Percentiles rank a stretch among this genome's conserved stretches.
Evolutionary conservation across 2,329 filamentous ascomycete species (phyloP).

Genomic region (Stagonosporopsis vannaccii): DNA sequence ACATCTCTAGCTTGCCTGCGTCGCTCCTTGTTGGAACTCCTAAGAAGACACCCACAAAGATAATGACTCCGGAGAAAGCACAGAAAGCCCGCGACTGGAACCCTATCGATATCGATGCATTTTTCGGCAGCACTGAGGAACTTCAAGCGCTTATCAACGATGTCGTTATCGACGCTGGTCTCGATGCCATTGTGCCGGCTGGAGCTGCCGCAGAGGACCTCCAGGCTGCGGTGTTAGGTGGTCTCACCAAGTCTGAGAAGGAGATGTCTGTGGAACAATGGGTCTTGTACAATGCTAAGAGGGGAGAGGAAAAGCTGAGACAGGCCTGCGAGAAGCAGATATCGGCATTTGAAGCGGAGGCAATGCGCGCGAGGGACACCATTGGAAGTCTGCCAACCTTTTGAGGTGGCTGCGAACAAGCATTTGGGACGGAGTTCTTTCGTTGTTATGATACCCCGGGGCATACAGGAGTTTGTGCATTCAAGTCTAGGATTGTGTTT

Average conservation of each 20-base stretch:
- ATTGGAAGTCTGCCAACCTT: constrained; percentile 64
- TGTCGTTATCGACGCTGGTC: constrained; percentile 39
- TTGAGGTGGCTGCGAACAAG: constrained; percentile 14
- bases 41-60: constrained; percentile 36
- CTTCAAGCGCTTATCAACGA: constrained; percentile 33
- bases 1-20: constrained; percentile 29
- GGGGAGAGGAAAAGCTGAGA: constrained; percentile 80
- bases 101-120: constrained; percentile 75
- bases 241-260: constrained; percentile 78
- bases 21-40: constrained; percentile 45
- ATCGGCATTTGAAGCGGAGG: constrained; percentile 81
- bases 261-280: constrained; percentile 94
- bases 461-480: constrained; percentile 8
- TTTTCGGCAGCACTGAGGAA: constrained; percentile 59
- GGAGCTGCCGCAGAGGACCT: constrained; percentile 44
- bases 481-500: constrained; percentile 5
- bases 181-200: constrained; percentile 37
- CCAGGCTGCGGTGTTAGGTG: constrained; percentile 62
- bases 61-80: constrained; percentile 23
- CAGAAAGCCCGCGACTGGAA: constrained; percentile 65
- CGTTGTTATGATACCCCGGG: constrained; percentile 34
- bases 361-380: constrained; percentile 75
- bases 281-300: constrained; percentile 80
- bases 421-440: constrained; percentile 21
- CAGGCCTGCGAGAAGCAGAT: constrained; percentile 85